Base-by-base conservation (phyloP, 768 basidiomycete species). In the Daedaleopsis nitida region DNA sequence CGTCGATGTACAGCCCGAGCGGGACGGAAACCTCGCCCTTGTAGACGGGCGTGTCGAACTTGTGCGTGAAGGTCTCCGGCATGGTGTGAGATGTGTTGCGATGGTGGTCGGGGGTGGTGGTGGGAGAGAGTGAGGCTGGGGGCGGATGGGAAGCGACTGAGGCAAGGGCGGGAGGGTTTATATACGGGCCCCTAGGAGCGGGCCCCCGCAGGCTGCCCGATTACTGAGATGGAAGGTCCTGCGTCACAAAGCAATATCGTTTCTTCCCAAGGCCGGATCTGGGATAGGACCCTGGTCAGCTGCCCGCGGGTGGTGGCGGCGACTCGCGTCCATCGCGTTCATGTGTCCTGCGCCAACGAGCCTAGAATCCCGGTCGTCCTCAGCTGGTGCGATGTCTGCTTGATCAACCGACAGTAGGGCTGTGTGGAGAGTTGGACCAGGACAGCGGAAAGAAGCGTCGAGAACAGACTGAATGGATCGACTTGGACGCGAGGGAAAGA, bases 1-100 rank as follows among this genome's bases (percentile, higher is more conserved):
- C 86, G 68, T 83, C 78, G 70, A 94, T 90, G 78, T 86, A 92
- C 57, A 92, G 68, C 34, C 90, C 88, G 3, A 89, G 88, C 66
- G 77, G 76, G 62, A 90, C 75, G 7, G 77, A 76, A 19, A 79
- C 76, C 51, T 77, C 76, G n/a, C 85, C 86, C 73, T 84, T 88
- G 83, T 74, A 89, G 61, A 75, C 63, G 44, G 75, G 76, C 9
- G 81, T 82, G 50, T 86, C 72, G 65, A 87, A 88, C 17, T 77
- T 72, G 75, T 87, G 73, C 10, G 70, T 67, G 74, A 80, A 84
- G 21, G 73, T 72, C 43, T 70, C 53, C 9, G 81, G 74, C 82
- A 82, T 83, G 68, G 42, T 70, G 64, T n/a, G 37, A 54, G 17
- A 21, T 39, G 37, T 16, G 45, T 17, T 3, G 11, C 17, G 45